Conservation (phyloP, 2,329 filamentous ascomycete genomes). For the Gnomoniopsis smithogilvyi region DNA sequence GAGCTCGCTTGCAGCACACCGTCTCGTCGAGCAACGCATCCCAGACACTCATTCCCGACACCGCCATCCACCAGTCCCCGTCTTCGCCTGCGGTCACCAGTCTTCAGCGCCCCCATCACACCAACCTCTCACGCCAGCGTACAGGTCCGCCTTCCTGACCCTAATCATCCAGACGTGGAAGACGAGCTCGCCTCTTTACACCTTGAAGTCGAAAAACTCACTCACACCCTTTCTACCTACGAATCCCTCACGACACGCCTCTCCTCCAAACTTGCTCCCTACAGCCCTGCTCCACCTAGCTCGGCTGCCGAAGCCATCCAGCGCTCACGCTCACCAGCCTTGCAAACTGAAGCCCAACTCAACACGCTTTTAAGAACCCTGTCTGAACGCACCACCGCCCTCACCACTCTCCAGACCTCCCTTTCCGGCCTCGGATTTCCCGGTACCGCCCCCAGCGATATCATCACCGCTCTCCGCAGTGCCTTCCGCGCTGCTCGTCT, state of each 20-base stretch:
- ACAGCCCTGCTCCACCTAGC: conserved; percentile 21
- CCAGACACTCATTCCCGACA: conserved; percentile 48
- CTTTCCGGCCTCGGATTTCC: conserved; percentile 51
- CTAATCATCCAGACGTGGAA: conserved; percentile 38
- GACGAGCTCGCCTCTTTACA: conserved; percentile 47
- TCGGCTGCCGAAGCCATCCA: conserved; percentile 11
- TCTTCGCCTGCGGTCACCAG: conserved; percentile 34
- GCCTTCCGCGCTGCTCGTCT: conserved; percentile 56
- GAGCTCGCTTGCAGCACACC: conserved; percentile 53
- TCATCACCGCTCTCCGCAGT: conserved; percentile 43
- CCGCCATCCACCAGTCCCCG: conserved; percentile 53
- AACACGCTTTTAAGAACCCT: conserved; percentile 41
- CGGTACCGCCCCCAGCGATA: conserved; percentile 43
- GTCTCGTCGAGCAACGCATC: conserved; percentile 28
- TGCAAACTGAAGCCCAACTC: conserved; percentile 40
- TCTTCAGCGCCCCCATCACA: conserved; percentile 25
- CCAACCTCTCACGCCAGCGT: conserved; percentile 33
- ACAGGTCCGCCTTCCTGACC: conserved; percentile 40
- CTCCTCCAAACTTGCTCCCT: conserved; percentile 31
- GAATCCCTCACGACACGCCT: conserved; percentile 37
- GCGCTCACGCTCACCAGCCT: conserved; percentile 20
- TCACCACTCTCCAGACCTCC: conserved; percentile 40
- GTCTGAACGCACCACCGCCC: conserved; percentile 45
- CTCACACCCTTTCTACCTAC: conserved; percentile 45
- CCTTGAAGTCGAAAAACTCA: conserved; percentile 46